Percentiles rank a stretch among this genome's conserved stretches.
phyloP scores from a whole-genome alignment of 305 asterid genomes.

The Euphrasia arctica region DNA sequence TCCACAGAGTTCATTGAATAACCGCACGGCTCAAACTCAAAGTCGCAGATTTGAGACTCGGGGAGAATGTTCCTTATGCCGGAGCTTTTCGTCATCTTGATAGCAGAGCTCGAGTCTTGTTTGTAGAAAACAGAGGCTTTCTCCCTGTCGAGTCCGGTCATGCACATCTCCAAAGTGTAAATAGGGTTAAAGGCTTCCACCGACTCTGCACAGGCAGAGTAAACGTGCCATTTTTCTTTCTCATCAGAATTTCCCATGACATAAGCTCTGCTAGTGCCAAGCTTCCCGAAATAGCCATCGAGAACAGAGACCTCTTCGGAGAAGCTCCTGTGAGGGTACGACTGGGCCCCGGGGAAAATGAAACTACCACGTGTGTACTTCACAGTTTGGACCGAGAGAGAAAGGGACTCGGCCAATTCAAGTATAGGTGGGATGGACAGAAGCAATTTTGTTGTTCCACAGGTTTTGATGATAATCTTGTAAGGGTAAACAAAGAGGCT shows the following conservation, averaged over 20 bases:
- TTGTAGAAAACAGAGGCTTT: conserved; percentile 69
- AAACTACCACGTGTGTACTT: conserved; percentile 81
- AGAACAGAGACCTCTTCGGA: conserved; percentile 34
- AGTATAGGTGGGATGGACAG: conserved; percentile 11
- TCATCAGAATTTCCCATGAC: conserved; percentile 53
- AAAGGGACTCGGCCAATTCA: conserved; percentile 23
- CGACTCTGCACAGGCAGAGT: conserved; percentile 55
- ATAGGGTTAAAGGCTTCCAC: conserved; percentile 36
- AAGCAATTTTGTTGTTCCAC: conserved; percentile 4
- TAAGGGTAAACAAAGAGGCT: conserved; percentile 76
- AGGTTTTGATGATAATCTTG: conserved; percentile 37
- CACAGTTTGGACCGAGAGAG: conserved; percentile 57
- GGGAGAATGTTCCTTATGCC: conserved; percentile 83
- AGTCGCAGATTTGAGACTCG: conserved; percentile 63
- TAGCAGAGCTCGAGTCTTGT: conserved; percentile 47
- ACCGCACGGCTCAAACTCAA: conserved; percentile 90
- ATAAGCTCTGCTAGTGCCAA: conserved; percentile 70
- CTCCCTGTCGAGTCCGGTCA: conserved; percentile 77
- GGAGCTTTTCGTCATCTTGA: conserved; percentile 56
- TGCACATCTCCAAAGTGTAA: conserved; percentile 80
- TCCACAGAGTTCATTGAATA: conserved; percentile 42
- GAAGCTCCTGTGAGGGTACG: neutral
- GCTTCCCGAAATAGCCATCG: conserved; percentile 65
- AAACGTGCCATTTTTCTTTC: conserved; percentile 70
- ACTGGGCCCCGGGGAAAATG: conserved; percentile 67